These are phyloP conservation scores for Oropetium thomaeum DNA, from an alignment of 176 grass and related monocot genomes.

Conservation along the genomic window DNA sequence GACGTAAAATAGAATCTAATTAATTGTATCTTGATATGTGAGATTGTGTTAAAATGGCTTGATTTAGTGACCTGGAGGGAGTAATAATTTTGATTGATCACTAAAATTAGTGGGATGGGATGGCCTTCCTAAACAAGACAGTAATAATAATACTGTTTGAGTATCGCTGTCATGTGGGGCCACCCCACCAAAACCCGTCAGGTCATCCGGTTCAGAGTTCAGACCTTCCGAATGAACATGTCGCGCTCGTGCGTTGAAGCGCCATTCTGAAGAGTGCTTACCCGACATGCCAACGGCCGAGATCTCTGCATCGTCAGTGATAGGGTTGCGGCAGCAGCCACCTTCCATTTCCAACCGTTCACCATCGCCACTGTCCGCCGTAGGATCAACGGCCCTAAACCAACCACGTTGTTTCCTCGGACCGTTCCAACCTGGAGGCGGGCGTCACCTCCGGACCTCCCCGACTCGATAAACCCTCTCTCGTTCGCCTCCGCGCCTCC, in stretches of 20 bases:
- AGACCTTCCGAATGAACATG: neutral
- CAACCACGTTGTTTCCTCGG: constrained; percentile 11
- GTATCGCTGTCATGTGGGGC: neutral
- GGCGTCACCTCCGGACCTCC: constrained; percentile 26
- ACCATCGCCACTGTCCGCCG: neutral
- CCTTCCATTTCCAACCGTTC: neutral
- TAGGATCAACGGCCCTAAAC: neutral
- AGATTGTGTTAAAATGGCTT: no score
- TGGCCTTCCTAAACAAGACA: no score
- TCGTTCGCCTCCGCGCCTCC: constrained; percentile 13
- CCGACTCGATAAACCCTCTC: constrained; percentile 47
- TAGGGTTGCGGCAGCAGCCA: constrained; percentile 25
- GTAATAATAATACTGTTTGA: no score
- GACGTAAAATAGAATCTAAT: no score
- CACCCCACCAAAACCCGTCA: neutral
- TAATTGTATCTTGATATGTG: no score
- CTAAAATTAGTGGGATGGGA: no score
- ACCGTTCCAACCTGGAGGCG: constrained; percentile 4
- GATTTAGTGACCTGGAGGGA: no score
- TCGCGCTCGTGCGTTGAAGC: no score
- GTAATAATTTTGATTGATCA: no score
- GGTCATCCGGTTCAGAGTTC: neutral
- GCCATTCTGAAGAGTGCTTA: neutral
- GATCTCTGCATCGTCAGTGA: neutral
- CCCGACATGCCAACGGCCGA: neutral